phyloP scores from a whole-genome alignment of 805 yeast species.

The Candida oleophila region DNA sequence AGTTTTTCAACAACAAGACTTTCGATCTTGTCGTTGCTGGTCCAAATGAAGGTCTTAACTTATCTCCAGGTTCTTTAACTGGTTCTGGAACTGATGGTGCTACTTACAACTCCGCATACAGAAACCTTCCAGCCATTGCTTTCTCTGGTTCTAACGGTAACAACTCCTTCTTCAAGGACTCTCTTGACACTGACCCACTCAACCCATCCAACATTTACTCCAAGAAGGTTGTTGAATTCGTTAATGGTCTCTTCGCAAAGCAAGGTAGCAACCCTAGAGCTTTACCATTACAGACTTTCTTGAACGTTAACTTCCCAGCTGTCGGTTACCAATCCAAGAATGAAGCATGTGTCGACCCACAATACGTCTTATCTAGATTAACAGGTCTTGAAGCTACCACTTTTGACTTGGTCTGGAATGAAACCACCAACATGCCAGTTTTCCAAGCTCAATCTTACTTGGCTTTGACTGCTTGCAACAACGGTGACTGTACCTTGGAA shows the following conservation, averaged over 20 bases:
- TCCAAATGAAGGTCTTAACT: conserved; percentile 53
- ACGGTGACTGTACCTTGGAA: conserved; percentile 47
- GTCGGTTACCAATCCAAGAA: conserved; percentile 35
- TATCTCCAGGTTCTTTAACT: conserved; percentile 42
- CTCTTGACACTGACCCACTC: conserved; percentile 38
- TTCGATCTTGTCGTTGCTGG: conserved; percentile 52
- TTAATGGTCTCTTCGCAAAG: conserved; percentile 32
- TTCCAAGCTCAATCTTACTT: conserved; percentile 12
- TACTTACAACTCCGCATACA: conserved; percentile 44
- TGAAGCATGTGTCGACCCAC: conserved; percentile 44
- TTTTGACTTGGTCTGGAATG: conserved; percentile 37
- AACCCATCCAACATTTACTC: conserved; percentile 48
- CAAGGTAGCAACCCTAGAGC: conserved; percentile 37
- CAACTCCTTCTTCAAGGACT: conserved; percentile 50
- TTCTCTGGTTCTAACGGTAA: conserved; percentile 50
- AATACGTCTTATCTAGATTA: conserved; percentile 44
- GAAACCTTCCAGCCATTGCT: conserved; percentile 51
- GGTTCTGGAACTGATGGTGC: conserved; percentile 55
- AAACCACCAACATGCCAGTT: conserved; percentile 31
- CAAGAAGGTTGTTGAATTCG: conserved; percentile 37
- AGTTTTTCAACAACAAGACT: conserved; percentile 39
- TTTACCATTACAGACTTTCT: conserved; percentile 45
- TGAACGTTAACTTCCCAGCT: conserved; percentile 49
- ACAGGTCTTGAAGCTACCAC: conserved; percentile 39
- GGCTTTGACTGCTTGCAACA: conserved; percentile 26